These are phyloP conservation scores for Podospora pseudopauciseta DNA, from an alignment of 495 filamentous ascomycete species.

Conservation along the genomic window DNA sequence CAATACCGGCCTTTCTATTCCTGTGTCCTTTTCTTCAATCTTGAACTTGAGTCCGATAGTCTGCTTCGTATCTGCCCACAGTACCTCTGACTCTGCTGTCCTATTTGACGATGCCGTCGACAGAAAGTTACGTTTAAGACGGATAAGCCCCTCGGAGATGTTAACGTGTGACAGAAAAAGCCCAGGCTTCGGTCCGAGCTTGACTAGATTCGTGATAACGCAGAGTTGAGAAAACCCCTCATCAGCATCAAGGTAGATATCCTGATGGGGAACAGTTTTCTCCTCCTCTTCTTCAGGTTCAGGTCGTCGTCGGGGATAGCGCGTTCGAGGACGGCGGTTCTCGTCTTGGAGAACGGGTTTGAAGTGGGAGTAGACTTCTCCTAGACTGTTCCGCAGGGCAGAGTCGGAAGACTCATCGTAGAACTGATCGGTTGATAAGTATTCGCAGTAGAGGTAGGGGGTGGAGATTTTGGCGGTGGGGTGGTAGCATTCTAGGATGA, in stretches of 20 bases:
- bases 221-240: slow-evolving; percentile 72
- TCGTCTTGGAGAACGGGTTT: slow-evolving; percentile 53
- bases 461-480: slow-evolving; percentile 65
- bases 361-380: slow-evolving; percentile 53
- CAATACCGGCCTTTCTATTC: slow-evolving; percentile 42
- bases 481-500: slow-evolving; percentile 76
- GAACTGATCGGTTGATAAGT: slow-evolving; percentile 56
- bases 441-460: slow-evolving; percentile 65
- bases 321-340: slow-evolving; percentile 33
- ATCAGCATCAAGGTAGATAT: slow-evolving; percentile 60
- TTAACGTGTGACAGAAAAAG: slow-evolving; percentile 59
- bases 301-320: slow-evolving; percentile 27
- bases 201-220: slow-evolving; percentile 64
- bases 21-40: slow-evolving; percentile 37
- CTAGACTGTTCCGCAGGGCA: slow-evolving; percentile 29
- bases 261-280: slow-evolving; percentile 43
- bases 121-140: slow-evolving; percentile 69
- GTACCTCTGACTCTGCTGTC: slow-evolving; percentile 28
- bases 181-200: slow-evolving; percentile 55
- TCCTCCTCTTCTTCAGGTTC: slow-evolving; percentile 6
- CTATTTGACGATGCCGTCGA: slow-evolving; percentile 28
- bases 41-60: slow-evolving; percentile 57
- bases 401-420: slow-evolving; percentile 27
- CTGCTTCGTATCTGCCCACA: slow-evolving; percentile 57
- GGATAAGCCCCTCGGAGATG: slow-evolving; percentile 59